These are phyloP conservation scores for Oryza nivara DNA, from an alignment of 176 grass and related monocot genomes.

Conservation along the genomic window DNA sequence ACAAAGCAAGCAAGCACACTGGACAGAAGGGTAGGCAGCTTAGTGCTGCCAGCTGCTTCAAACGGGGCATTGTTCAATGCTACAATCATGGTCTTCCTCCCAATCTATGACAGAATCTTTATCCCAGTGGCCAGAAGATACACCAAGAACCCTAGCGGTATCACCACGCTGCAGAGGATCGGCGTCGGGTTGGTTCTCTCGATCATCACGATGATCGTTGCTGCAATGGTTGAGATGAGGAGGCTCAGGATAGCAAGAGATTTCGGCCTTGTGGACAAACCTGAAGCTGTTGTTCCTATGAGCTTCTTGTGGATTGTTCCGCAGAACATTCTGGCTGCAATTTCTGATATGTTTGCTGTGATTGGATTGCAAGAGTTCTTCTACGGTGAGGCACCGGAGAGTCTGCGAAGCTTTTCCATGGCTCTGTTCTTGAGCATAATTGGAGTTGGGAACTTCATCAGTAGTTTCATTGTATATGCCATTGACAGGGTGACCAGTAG, in stretches of 20 bases:
- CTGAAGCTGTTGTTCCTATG: conserved; percentile 35
- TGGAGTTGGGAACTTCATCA: conserved; percentile 35
- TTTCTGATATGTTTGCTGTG: neutral
- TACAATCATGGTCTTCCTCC: conserved; percentile 46
- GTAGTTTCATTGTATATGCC: conserved; percentile 37
- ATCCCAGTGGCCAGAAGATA: conserved; percentile 38
- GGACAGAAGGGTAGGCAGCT: conserved; percentile 42
- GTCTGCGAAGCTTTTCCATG: conserved; percentile 21
- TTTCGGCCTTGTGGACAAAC: conserved; percentile 44
- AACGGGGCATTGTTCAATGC: conserved; percentile 17
- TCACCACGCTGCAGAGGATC: conserved; percentile 66
- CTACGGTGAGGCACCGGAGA: conserved; percentile 30
- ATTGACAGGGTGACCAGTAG: conserved; percentile 32
- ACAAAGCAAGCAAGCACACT: conserved; percentile 53
- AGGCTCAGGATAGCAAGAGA: conserved; percentile 48
- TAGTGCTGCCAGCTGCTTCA: conserved; percentile 46
- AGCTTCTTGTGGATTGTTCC: conserved; percentile 56
- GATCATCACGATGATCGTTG: neutral
- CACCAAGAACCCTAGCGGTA: conserved; percentile 35
- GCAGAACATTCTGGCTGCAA: conserved; percentile 23
- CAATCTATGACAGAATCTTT: conserved; percentile 51
- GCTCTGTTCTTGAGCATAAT: conserved; percentile 36
- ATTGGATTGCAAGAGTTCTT: conserved; percentile 31
- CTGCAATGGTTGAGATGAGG: conserved; percentile 51
- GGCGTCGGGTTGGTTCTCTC: conserved; percentile 36